phyloP scores from a whole-genome alignment of 1,284 basidiomycete genomes.

The Trichosporon inkin region DNA sequence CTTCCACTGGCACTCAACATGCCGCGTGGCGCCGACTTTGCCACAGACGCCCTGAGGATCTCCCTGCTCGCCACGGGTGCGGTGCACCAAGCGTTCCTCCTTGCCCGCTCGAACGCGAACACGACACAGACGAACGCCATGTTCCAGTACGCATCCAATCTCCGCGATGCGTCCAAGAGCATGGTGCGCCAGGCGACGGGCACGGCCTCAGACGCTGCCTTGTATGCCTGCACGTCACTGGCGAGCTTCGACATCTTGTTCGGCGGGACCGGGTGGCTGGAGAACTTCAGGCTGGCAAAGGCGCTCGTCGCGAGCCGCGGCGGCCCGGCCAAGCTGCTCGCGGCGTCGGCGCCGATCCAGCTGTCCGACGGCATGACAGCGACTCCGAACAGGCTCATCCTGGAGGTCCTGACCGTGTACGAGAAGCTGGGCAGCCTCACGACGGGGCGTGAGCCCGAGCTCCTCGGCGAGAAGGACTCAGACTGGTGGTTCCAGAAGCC shows the following conservation, averaged over 20 bases:
- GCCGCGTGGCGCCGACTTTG: constrained; percentile 43
- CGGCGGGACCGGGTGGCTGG: constrained; percentile 52
- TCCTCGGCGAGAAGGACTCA: constrained; percentile 47
- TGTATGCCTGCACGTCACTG: constrained; percentile 52
- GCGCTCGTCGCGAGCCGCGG: constrained; percentile 51
- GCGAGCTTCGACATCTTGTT: constrained; percentile 54
- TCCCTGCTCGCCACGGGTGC: constrained; percentile 51
- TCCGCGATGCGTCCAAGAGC: constrained; percentile 40
- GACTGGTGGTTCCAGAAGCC: constrained; percentile 51
- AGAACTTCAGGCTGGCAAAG: constrained; percentile 53
- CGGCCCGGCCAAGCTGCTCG: constrained; percentile 47
- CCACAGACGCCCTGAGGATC: constrained; percentile 50
- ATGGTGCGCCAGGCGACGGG: constrained; percentile 34
- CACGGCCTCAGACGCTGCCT: constrained; percentile 49
- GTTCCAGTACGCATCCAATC: constrained; percentile 40
- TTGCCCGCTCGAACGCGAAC: constrained; percentile 42
- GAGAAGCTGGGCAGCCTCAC: constrained; percentile 54
- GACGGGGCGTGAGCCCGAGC: constrained; percentile 50
- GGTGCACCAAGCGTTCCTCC: constrained; percentile 51
- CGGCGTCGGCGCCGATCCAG: constrained; percentile 31
- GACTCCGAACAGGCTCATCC: constrained; percentile 50
- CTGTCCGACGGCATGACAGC: constrained; percentile 49
- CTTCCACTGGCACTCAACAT: constrained; percentile 50
- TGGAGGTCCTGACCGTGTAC: constrained; percentile 55
- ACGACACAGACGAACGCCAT: constrained; percentile 38